Evolutionary conservation across 352 stramenopile species (phyloP), one percentile per base, ranked within the genome.

Genomic region (Globisporangium spinosum): DNA sequence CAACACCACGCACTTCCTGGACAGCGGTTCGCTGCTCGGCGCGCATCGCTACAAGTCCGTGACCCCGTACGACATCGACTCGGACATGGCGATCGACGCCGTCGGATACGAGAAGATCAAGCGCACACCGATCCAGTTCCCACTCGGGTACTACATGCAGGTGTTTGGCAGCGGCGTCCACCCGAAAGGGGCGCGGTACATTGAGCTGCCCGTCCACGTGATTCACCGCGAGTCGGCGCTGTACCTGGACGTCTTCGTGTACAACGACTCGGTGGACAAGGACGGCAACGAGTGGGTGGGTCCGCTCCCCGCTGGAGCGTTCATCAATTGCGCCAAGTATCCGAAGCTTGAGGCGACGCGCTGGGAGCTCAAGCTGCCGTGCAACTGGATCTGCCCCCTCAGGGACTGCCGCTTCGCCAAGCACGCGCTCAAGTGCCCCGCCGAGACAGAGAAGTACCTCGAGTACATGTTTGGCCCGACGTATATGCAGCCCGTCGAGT

Each of bases 211-310:
- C 1, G 70, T 69, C 35, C 70, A 69, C 1, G 53, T 78, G 45
- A 38, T 77, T 10, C 68, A 77, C 54, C 55, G 38, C 17, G 57
- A 49, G 27, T 74, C 67, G 3, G 72, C 56, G 34, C 49, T 81
- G 43, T 81, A 76, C 58, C 32, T 71, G 15, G 72, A 81, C 51
- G 56, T 81, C 32, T 79, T 79, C 51, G 72, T 75, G 45, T 81
- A 70, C 56, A 13, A 73, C 25, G 67, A 76, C 59, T 68, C 55
- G 49, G 34, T 60, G 2, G 55, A 75, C 29, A 45, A 58, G 2
- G 43, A 34, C 22, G 62, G 53, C 22, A 58, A 47, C 5, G 55
- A 69, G 27, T 51, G 20, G 25, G 69, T 57, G 23, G 69, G 69
- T 0, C 72, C 75, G 43, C 17, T 72, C 57, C 29, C 68, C 0